Conservation (phyloP, 1,284 basidiomycete species). For the Cerioporus squamosus region DNA sequence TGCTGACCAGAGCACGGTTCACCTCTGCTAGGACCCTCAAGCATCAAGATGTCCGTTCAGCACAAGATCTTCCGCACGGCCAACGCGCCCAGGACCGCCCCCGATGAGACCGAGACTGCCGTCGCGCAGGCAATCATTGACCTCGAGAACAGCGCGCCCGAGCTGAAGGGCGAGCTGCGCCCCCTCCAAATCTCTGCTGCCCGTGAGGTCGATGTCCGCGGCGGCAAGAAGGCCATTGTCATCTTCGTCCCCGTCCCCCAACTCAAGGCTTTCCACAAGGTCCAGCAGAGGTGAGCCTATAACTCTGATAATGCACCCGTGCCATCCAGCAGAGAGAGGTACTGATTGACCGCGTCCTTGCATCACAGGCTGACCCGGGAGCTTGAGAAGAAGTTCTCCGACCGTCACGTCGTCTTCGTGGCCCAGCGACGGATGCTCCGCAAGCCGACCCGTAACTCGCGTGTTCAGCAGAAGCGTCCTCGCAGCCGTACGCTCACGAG, state of each 20-base stretch:
- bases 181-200: slow-evolving; percentile 97
- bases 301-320: background rate
- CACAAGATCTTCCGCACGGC: slow-evolving; percentile 96
- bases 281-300: slow-evolving; percentile 87
- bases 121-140: slow-evolving; percentile 98
- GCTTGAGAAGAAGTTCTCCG: slow-evolving; percentile 99
- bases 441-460: slow-evolving; percentile 95
- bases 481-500: slow-evolving; percentile 96
- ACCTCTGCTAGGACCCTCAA: slow-evolving; percentile 31
- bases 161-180: slow-evolving; percentile 96
- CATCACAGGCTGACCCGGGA: slow-evolving; percentile 90
- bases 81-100: slow-evolving; percentile 89
- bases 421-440: slow-evolving; percentile 98
- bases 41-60: slow-evolving; percentile 71
- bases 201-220: slow-evolving; percentile 98
- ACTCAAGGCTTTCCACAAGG: slow-evolving; percentile 98
- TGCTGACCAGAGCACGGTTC: slow-evolving; percentile 48
- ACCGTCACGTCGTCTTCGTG: slow-evolving; percentile 98
- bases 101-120: slow-evolving; percentile 91
- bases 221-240: slow-evolving; percentile 99
- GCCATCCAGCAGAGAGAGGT: too few species aligned
- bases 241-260: slow-evolving; percentile 98
- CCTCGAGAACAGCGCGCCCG: slow-evolving; percentile 97
- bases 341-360: slow-evolving; percentile 3
- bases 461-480: slow-evolving; percentile 95